Conservation (phyloP, 805 yeast species). For the Yarrowia divulgata region DNA sequence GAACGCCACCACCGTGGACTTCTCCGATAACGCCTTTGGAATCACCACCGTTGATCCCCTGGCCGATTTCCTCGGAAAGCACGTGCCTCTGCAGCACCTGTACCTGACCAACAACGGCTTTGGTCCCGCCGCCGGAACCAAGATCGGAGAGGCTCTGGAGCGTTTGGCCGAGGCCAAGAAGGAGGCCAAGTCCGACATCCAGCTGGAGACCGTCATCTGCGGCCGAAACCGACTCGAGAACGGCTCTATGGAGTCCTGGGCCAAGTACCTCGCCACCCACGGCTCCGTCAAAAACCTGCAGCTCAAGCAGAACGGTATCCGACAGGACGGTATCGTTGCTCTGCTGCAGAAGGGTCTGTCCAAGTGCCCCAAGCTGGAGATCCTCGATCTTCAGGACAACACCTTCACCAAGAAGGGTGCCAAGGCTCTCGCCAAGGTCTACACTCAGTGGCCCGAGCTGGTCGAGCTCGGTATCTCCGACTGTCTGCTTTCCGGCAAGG, state of each 20-base stretch:
- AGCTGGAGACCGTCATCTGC: slow-evolving; percentile 86
- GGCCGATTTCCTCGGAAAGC: slow-evolving; percentile 76
- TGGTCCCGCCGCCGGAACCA: slow-evolving; percentile 97
- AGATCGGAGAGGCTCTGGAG: slow-evolving; percentile 87
- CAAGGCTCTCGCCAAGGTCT: slow-evolving; percentile 64
- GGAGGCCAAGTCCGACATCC: slow-evolving; percentile 54
- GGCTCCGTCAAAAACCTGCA: slow-evolving; percentile 72
- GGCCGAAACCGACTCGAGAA: slow-evolving; percentile 97
- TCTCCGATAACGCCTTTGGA: slow-evolving; percentile 97
- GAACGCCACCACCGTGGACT: slow-evolving; percentile 73
- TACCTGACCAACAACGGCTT: slow-evolving; percentile 93
- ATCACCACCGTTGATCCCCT: slow-evolving; percentile 92
- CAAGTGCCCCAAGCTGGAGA: slow-evolving; percentile 64
- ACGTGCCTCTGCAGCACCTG: slow-evolving; percentile 81
- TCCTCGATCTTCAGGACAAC: slow-evolving; percentile 91
- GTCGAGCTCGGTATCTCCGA: slow-evolving; percentile 87
- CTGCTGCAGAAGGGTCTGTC: slow-evolving; percentile 76
- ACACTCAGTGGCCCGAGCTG: slow-evolving; percentile 70
- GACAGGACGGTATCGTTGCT: slow-evolving; percentile 88
- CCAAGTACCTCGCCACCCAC: slow-evolving; percentile 85
- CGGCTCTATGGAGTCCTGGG: slow-evolving; percentile 86
- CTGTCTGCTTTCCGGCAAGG: slow-evolving; percentile 81
- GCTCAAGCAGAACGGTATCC: slow-evolving; percentile 94
- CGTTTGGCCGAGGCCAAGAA: slow-evolving; percentile 71
- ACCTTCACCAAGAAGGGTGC: slow-evolving; percentile 82